Base-by-base conservation (phyloP, 2,329 filamentous ascomycete genomes). In the Aspergillus oerlinghausenensis region DNA sequence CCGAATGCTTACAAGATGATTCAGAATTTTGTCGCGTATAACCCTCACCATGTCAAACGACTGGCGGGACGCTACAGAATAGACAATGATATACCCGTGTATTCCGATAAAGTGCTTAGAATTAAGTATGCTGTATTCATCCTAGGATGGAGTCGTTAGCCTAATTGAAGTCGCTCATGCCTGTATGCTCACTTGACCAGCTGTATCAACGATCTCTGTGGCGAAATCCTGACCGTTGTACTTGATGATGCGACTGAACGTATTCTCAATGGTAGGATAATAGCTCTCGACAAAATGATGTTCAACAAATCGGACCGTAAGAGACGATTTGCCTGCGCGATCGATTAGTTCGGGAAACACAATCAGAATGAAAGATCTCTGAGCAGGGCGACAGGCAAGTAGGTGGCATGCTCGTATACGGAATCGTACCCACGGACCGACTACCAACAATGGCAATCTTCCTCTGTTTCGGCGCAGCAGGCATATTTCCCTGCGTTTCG, bases 21-120 rank as follows among this genome's bases (percentile, higher is more conserved):
- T 96, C 57, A 99, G 80, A 61, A 99, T 97, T 82, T 97, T 99
- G 74, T 97, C 93, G 26, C 92, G 84, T 64, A 99, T 96, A 58
- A 97, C 91, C 69, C 90, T 86, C 51, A 96, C 88, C 93, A 97
- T 99, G 73, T 99, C 94, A 70, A 97, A 97, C 9, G 92, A 96
- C 67, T 94, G 89, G 69, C 90, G 87, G 50, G 90, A 96, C 23
- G 90, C 89, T 51, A 99, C 92, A n/a, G 92, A 96, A 77, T 99
- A 99, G 50, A 97, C 93, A 59, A 99, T 88, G 84, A 99, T 92
- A 76, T 97, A 99, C 56, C 94, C 94, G 79, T 99, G 94, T 65
- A 97, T 97, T 61, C 94, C 94, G 73, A 99, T 97, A 70, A 97
- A 97, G 74, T 97, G 93, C 79, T 97, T 97, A 61, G 90, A 96